These are phyloP conservation scores for Beverwykella pulmonaria DNA, from an alignment of 495 filamentous ascomycete genomes.

Conservation along the genomic window DNA sequence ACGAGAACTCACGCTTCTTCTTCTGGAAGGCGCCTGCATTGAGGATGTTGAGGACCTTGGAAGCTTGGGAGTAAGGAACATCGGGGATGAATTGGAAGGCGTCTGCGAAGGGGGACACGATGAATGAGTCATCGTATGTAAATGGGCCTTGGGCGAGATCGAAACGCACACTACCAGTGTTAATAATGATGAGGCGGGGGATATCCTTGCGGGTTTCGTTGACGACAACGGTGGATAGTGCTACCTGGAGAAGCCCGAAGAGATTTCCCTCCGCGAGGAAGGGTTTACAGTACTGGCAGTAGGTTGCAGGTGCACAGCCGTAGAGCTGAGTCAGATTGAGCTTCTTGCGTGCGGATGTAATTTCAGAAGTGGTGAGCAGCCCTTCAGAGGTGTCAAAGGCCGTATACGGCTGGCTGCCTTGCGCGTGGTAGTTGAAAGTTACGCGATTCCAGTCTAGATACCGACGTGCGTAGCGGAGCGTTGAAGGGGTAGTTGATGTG, in stretches of 20 bases:
- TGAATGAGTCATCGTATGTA: constrained; percentile 79
- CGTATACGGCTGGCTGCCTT: constrained; percentile 56
- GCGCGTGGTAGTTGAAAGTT: constrained; percentile 79
- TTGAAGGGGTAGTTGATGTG: constrained; percentile 30
- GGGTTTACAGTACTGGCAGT: constrained; percentile 75
- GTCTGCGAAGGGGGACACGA: constrained; percentile 85
- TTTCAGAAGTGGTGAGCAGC: constrained; percentile 67
- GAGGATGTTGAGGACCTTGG: constrained; percentile 50
- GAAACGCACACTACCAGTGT: constrained; percentile 89
- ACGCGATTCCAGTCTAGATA: constrained; percentile 96
- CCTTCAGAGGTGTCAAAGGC: constrained; percentile 82
- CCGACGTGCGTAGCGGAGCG: constrained; percentile 55
- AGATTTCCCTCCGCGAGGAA: constrained; percentile 78
- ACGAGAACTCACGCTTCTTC: constrained; percentile 46
- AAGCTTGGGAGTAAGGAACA: constrained; percentile 69
- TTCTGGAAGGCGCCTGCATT: constrained; percentile 49
- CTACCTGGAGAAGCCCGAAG: constrained; percentile 71
- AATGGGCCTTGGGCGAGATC: constrained; percentile 92
- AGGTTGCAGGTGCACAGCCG: constrained; percentile 80
- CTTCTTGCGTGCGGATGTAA: constrained; percentile 66
- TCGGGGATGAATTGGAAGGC: constrained; percentile 74
- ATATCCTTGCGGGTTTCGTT: constrained; percentile 48
- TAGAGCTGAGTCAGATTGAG: constrained; percentile 73
- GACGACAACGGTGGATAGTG: constrained; percentile 65
- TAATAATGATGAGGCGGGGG: constrained; percentile 71